A percentile compares a stretch with the other conserved stretches of the same genome.
Conservation (phyloP, 192 early-diverging fungal species). For the Obelidium mucronatum region DNA sequence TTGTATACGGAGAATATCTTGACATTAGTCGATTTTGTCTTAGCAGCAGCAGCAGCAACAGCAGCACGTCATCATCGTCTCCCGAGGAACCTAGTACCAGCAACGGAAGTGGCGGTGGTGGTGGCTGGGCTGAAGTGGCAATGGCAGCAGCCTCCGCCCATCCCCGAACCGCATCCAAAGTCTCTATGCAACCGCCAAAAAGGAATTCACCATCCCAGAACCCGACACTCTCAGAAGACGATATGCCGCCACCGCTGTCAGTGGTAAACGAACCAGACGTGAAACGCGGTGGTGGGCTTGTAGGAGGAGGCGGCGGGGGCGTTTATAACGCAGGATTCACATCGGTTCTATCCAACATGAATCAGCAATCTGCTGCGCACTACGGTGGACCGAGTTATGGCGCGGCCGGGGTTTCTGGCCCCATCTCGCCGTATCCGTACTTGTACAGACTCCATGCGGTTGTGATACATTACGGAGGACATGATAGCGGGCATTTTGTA, state of each 20-base stretch:
- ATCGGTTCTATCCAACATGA: not conserved
- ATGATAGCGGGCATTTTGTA: constrained; percentile 91
- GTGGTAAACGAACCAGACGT: not conserved
- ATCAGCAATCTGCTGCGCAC: not conserved
- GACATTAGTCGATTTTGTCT: constrained; percentile 83
- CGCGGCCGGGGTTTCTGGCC: too few species aligned
- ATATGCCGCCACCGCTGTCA: constrained; percentile 1
- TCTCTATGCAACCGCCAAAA: too few species aligned
- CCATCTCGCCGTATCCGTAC: constrained; percentile 44
- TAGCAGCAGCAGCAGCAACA: constrained; percentile 54
- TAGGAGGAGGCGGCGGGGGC: not conserved
- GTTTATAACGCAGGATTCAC: not conserved
- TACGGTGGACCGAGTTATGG: not conserved
- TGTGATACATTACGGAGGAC: constrained; percentile 84
- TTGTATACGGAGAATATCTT: constrained; percentile 73
- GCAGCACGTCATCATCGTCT: constrained; percentile 62
- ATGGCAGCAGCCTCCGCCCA: too few species aligned
- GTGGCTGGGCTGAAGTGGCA: too few species aligned
- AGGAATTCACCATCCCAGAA: too few species aligned
- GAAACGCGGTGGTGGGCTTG: not conserved
- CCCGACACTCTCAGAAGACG: not conserved
- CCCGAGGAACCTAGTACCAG: constrained; percentile 30
- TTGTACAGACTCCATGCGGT: constrained; percentile 79
- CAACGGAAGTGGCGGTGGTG: too few species aligned
- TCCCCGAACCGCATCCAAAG: too few species aligned